Evolutionary conservation across 1,284 basidiomycete genomes (phyloP).

Genomic region (Ganoderma boninense): DNA sequence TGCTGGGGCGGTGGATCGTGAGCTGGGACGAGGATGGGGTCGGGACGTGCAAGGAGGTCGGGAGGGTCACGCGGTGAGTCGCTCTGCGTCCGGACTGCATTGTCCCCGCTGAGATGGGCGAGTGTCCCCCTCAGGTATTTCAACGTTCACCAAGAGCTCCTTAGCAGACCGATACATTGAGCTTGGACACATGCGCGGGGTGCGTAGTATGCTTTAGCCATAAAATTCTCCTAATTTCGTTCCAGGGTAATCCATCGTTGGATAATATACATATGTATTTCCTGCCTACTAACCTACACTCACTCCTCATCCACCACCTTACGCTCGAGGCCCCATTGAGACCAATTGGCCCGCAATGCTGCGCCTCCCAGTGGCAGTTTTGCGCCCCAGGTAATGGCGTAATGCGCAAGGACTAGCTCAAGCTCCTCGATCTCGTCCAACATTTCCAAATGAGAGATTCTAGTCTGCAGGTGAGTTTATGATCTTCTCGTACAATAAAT

Average conservation of each 20-base stretch:
- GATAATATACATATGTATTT: constrained; percentile 10
- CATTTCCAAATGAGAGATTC: constrained; percentile 81
- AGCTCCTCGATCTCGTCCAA: constrained; percentile 94
- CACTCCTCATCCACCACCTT: constrained; percentile 12
- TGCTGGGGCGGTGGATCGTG: constrained; percentile 82
- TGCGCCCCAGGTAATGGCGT: constrained; percentile 84
- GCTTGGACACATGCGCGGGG: background rate
- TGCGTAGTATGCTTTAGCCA: background rate
- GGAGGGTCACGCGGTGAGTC: constrained; percentile 68
- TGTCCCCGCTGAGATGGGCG: background rate
- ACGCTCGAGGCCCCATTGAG: constrained; percentile 26
- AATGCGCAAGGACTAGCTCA: constrained; percentile 87
- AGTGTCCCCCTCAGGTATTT: constrained; percentile 62
- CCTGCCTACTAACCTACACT: constrained; percentile 2
- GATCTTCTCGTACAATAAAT: too few relatives aligned
- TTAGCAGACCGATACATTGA: constrained; percentile 42
- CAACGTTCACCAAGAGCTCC: constrained; percentile 85
- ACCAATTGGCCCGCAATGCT: constrained; percentile 26
- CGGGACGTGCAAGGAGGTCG: constrained; percentile 66
- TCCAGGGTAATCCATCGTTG: constrained; percentile 13
- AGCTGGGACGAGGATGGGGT: constrained; percentile 71
- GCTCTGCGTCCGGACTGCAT: constrained; percentile 5
- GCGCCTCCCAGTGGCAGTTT: constrained; percentile 29
- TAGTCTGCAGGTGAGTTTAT: constrained; percentile 39
- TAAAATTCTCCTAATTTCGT: background rate